Evolutionary conservation across 116 monocot species (phyloP), one percentile per base, ranked within the genome.

Genomic region (Iris pallida): DNA sequence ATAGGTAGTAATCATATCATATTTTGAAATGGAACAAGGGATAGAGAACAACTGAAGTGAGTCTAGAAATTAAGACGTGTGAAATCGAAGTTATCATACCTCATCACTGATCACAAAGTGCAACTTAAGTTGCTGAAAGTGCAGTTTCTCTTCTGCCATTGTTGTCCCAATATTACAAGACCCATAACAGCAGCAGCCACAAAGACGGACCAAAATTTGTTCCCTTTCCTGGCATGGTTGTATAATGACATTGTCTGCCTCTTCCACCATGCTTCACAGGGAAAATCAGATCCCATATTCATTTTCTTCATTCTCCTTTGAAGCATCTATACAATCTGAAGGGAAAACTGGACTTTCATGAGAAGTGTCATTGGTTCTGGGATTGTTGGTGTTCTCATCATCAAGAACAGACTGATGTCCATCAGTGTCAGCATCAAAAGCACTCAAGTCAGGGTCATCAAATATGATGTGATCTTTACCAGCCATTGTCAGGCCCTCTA

Each of bases 251-350:
- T 61, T 20, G 77, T 80, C 16, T 81, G 82, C n/a, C 73, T 87
- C 69, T 76, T 94, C 94, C 94, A 94, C 90, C 90, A 88, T 68
- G 85, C 74, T 73, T 94, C 88, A 68, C 64, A 71, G 20, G 82
- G 80, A 49, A 61, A 20, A 47, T 20, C 71, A 56, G 73, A 68
- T 30, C 45, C 76, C 66, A 59, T 42, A 6, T 61, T 79, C 65
- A 53, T 63, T 72, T 17, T 49, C 70, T 47, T 87, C 78, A 43
- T 18, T 65, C 14, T 11, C 13, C 20, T 74, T 73, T 17, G 52
- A 47, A 75, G 16, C 30, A 49, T 80, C 72, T 55, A 48, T 16
- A 71, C 44, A 18, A 57, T 73, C 73, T 44, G 62, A 53, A 68
- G 53, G 44, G 60, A 49, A 51, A 60, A 53, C 57, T 20, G 16